These are phyloP conservation scores for Funneliformis mosseae DNA, from an alignment of 192 early-diverging fungal genomes.

Conservation along the genomic window DNA sequence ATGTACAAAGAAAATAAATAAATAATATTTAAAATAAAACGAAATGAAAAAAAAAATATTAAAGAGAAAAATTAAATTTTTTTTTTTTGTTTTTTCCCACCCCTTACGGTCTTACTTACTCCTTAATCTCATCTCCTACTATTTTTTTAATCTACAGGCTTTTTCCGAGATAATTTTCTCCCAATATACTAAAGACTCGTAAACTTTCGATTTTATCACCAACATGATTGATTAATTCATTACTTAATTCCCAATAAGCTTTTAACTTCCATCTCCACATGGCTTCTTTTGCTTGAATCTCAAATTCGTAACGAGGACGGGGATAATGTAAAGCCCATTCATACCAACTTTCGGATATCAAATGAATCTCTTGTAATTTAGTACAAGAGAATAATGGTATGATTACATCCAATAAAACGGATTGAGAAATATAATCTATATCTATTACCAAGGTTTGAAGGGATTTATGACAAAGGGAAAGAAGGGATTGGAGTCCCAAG, in stretches of 20 bases:
- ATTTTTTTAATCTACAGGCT: too few relatives aligned
- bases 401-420: conserved; percentile 22
- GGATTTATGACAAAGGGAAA: conserved; percentile 7
- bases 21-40: too few relatives aligned
- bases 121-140: too few relatives aligned
- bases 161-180: conserved; percentile 17
- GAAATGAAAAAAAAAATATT: too few relatives aligned
- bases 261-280: conserved; percentile 34
- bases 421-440: conserved; percentile 21
- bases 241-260: conserved; percentile 23
- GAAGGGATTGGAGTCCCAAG: conserved; percentile 1
- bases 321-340: conserved; percentile 29
- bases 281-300: conserved; percentile 31
- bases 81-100: too few relatives aligned
- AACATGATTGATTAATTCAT: conserved; percentile 9
- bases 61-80: too few relatives aligned
- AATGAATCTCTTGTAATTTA: conserved; percentile 28
- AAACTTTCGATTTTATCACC: conserved; percentile 14
- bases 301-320: conserved; percentile 22
- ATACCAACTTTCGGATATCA: conserved; percentile 29
- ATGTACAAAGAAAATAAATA: too few relatives aligned
- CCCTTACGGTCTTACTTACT: too few relatives aligned
- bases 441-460: neutral
- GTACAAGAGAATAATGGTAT: conserved; percentile 25
- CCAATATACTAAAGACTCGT: conserved; percentile 27